These are phyloP conservation scores for Globisporangium alternatum DNA, from an alignment of 352 stramenopile species.

Conservation along the genomic window DNA sequence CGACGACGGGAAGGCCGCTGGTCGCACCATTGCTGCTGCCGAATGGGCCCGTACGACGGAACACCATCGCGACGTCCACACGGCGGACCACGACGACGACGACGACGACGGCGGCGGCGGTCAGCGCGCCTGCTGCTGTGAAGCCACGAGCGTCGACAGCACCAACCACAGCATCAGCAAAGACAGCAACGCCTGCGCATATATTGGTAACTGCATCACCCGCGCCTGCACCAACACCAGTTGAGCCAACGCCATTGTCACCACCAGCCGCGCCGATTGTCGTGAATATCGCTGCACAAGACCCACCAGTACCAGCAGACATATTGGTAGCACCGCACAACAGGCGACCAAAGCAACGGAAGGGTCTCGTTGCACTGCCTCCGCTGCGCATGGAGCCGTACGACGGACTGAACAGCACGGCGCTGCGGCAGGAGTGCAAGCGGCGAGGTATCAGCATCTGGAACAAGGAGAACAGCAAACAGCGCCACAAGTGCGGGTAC, in stretches of 20 bases:
- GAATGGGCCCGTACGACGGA: background rate
- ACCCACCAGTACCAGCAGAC: background rate
- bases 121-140: background rate
- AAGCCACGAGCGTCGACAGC: background rate
- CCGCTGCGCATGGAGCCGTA: constrained; percentile 6
- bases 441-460: constrained; percentile 1
- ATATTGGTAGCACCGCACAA: background rate
- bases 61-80: background rate
- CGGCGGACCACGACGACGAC: background rate
- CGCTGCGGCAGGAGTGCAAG: constrained; percentile 6
- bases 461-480: background rate
- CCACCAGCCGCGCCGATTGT: background rate
- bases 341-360: background rate
- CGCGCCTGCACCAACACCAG: background rate
- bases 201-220: background rate
- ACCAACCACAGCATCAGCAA: background rate
- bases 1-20: background rate
- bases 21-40: background rate
- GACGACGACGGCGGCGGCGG: background rate
- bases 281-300: background rate
- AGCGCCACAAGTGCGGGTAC: background rate
- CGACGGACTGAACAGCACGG: background rate
- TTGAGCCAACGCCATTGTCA: background rate
- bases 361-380: background rate
- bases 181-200: background rate